These are phyloP conservation scores for Backusella liffmaniae DNA, from an alignment of 192 early-diverging fungal species.

Conservation along the genomic window DNA sequence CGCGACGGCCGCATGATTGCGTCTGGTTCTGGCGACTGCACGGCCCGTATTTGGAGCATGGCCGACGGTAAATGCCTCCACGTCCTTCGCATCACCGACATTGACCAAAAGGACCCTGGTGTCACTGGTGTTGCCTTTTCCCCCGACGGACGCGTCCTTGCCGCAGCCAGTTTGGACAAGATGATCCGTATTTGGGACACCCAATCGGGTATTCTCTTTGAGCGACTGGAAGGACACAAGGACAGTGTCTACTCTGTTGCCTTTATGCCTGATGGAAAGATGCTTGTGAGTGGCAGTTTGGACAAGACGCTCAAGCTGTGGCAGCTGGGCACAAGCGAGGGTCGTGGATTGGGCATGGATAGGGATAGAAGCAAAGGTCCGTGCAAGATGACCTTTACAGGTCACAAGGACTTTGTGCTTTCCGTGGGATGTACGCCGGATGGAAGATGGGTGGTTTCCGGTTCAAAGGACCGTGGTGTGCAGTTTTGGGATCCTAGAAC, in stretches of 20 bases:
- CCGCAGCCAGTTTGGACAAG: slow-evolving; percentile 88
- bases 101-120: slow-evolving; percentile 83
- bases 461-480: slow-evolving; percentile 90
- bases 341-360: slow-evolving; percentile 25
- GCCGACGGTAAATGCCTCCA: slow-evolving; percentile 70
- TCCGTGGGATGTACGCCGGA: slow-evolving; percentile 86
- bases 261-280: slow-evolving; percentile 89
- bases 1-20: slow-evolving; percentile 87
- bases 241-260: slow-evolving; percentile 96
- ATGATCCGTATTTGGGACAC: slow-evolving; percentile 94
- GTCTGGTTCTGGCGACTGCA: slow-evolving; percentile 85
- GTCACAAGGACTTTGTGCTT: slow-evolving; percentile 93
- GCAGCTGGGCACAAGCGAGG: slow-evolving; percentile 66
- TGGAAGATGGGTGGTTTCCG: slow-evolving; percentile 88
- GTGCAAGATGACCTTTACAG: slow-evolving; percentile 48
- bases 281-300: slow-evolving; percentile 87
- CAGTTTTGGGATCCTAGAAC: slow-evolving; percentile 91
- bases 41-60: slow-evolving; percentile 87
- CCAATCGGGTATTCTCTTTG: slow-evolving; percentile 71
- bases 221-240: slow-evolving; percentile 92
- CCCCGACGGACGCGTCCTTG: slow-evolving; percentile 84
- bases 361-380: slow-evolving; percentile 31
- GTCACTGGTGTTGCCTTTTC: slow-evolving; percentile 95
- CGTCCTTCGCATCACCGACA: slow-evolving; percentile 77
- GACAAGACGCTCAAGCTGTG: slow-evolving; percentile 92